Evolutionary conservation across 148 eudicot genomes (phyloP).

Genomic region (Persicaria maculosa): DNA sequence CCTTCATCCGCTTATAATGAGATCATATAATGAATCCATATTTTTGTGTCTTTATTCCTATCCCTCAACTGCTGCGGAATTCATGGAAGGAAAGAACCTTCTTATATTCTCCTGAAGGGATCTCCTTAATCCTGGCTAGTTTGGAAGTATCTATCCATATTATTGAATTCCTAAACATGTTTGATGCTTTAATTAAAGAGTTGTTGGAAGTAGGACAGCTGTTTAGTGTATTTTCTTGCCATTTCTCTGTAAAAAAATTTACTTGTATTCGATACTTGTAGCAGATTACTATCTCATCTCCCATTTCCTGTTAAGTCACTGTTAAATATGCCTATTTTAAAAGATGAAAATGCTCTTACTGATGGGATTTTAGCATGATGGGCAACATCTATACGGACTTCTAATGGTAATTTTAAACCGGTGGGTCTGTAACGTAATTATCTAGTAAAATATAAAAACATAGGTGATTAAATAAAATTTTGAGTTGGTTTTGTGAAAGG

Average conservation of each 20-base stretch:
- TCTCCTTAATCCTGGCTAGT: too few relatives aligned
- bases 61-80: background rate
- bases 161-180: background rate
- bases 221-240: background rate
- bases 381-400: too few relatives aligned
- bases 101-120: background rate
- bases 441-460: too few relatives aligned
- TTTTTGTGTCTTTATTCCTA: background rate
- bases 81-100: background rate
- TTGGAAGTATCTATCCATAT: background rate
- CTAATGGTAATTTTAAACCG: too few relatives aligned
- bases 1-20: background rate
- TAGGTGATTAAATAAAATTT: too few relatives aligned
- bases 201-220: background rate
- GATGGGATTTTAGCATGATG: too few relatives aligned
- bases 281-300: too few relatives aligned
- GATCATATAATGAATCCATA: background rate
- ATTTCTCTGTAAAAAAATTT: background rate
- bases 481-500: too few relatives aligned
- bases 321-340: too few relatives aligned
- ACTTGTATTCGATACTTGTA: background rate
- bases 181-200: background rate
- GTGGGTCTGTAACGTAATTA: too few relatives aligned
- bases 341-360: too few relatives aligned
- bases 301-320: too few relatives aligned